A percentile compares a stretch with the other conserved stretches of the same genome.
Conservation (phyloP, 78 protist species). For the Creolimax fragrantissima region DNA sequence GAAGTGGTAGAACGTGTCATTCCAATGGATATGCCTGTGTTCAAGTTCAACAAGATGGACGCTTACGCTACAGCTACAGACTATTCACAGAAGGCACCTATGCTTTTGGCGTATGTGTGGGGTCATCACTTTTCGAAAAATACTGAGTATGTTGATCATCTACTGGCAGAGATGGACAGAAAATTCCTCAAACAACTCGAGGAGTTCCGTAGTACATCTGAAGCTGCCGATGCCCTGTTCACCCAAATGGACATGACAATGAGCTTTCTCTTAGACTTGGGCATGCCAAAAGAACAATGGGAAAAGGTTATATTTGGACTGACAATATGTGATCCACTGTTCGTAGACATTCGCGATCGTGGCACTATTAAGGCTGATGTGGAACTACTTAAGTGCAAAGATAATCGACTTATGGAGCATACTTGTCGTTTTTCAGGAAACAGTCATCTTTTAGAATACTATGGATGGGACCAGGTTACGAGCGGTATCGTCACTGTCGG, state of each 20-base stretch:
- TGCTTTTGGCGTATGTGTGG: neutral
- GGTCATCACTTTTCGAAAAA: neutral
- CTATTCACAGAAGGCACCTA: neutral
- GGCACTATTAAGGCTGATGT: neutral
- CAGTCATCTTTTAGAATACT: neutral
- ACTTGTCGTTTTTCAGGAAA: neutral
- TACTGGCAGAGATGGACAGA: neutral
- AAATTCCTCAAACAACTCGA: neutral
- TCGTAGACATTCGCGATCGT: neutral
- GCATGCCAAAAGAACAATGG: neutral
- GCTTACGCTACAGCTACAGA: neutral
- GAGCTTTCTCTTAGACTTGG: neutral
- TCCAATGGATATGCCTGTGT: constrained; percentile 11
- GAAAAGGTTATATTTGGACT: neutral
- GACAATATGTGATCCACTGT: neutral
- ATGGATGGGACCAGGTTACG: constrained; percentile 11
- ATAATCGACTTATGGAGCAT: neutral
- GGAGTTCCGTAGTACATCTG: neutral
- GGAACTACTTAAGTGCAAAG: neutral
- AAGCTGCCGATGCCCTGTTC: neutral
- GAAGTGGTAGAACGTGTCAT: neutral
- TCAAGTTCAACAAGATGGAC: neutral
- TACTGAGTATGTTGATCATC: neutral
- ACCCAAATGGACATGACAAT: neutral
- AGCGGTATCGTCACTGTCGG: neutral